Evolutionary conservation across 257 asterid genomes (phyloP), one percentile per base, ranked within the genome.

Genomic region (Paulownia fortunei): DNA sequence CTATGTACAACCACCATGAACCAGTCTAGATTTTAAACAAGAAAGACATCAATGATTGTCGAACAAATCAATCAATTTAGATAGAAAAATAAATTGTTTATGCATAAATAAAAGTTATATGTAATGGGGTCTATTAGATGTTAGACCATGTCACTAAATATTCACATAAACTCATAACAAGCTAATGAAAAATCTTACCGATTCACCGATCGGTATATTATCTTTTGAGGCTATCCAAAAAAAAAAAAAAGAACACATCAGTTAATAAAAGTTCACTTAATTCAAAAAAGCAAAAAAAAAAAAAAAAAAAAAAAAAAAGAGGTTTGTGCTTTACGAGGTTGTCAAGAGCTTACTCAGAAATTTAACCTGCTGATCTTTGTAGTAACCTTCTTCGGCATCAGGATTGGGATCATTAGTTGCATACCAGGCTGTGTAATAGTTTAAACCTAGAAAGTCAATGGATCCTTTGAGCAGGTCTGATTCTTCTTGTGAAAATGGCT

Each of bases 361-460:
- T 4, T 36, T 18, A 41, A 24, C 75, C 4, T 42, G 23, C 64
- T 49, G 69, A 41, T 60, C 73, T 55, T 10, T 37, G 15, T 26
- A 24, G 58, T 58, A 41, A 52, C 73, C 73, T 2, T 9, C 9
- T 24, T 24, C 16, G n/a, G 3, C 15, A 4, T 13, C 1, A 6
- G 80, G 64, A 32, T 18, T 16, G n/a, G 74, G 32, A 39, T 58
- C 56, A 41, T 73, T 11, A 10, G 37, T 0, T 0, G 59, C 84
- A 44, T 83, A 83, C 10, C 13, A 63, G 8, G 76, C 46, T 8
- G 78, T 83, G 24, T 83, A 83, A 70, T 83, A 80, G 47, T 83
- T 83, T 21, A 80, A 26, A 23, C 87, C 87, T 16, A 80, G 16
- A 60, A 80, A 83, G 24, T 80, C 87, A 30, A 55, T 72, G 18